Base-by-base conservation (phyloP, 192 early-diverging fungal genomes). In the Coemansia sp. region DNA sequence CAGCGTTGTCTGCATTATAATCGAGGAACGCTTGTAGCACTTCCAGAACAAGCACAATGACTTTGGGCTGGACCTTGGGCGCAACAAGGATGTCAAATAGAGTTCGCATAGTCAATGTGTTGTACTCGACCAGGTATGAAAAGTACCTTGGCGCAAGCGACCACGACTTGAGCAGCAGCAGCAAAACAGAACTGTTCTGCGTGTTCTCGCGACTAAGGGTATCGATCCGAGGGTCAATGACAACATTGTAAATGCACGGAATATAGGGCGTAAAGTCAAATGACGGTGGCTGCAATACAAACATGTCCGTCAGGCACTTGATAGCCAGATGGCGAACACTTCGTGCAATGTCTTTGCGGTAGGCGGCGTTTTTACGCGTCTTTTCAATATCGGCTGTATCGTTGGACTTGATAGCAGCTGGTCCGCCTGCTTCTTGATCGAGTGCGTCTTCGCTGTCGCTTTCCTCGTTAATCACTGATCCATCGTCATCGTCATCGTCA, bases 211-310 rank as follows among this genome's bases (percentile, higher is more conserved):
- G 70, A 37, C 82, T 84, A 21, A 98, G 84, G 15, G 78, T 86
- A 26, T 86, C 76, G 15, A 99, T 73, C 23, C 94, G 87, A 12
- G 87, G 81, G 48, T 87, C 76, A 26, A 99, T 85, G 47, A 90
- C 89, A 1, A 85, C 76, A 15, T 80, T 63, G 64, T 88, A 98
- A 73, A 99, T 90, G 47, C 86, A 86, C 12, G 85, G 79, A 15
- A 96, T 75, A 65, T 92, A 96, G 7, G 91, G 86, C 2, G 60
- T 40, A 75, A 94, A 98, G 70, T 93, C 86, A 69, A 95, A 94
- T 56, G 65, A 63, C 23, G 86, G 84, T 18, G 87, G 87, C 66
- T 70, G 63, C 19, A 83, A 59, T 15, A 52, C 49, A 67, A 98
- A 98, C 49, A 98, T 74, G 57, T 89, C 85, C 23, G 85, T 85